Base-by-base conservation (phyloP, 352 stramenopile species). In the Phytopythium montanum region DNA sequence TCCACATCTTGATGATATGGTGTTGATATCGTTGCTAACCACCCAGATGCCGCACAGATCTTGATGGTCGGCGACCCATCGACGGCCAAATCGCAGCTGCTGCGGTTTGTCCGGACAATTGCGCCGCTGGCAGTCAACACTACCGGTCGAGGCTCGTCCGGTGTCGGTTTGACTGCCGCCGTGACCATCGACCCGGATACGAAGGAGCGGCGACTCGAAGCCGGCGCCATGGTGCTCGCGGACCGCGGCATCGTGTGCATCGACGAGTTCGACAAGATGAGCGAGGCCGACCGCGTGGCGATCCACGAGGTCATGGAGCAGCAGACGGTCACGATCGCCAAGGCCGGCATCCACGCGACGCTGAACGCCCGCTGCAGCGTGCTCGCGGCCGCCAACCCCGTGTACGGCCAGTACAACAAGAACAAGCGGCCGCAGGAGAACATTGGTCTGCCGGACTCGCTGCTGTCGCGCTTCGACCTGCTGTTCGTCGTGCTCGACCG, bases 251-350 rank as follows among this genome's bases (percentile, higher is more conserved):
- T 99, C 53, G 97, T 99, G 21, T 99, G 97, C 71, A 99, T 99
- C 36, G 98, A 99, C 76, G 98, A 99, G 70, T 99, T 99, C 54
- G 96, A 99, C 66, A 99, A 99, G 72, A 99, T 99, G 96, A 97
- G 84, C 68, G 85, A 99, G 72, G 90, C 87, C 16, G 97, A 99
- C 91, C 93, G 97, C 42, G 98, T 99, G 21, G 97, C 98, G 5
- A 99, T 99, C 66, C 98, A 99, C 85, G 98, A 99, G 91, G 85
- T 93, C 51, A 99, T 99, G 98, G 98, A 99, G 75, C 98, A 99
- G 70, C 98, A 99, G 69, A 99, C 98, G 2, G 97, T 99, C 5
- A 99, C 97, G 3, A 99, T 99, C 76, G 96, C 97, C 41, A 99
- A 99, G 81, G 98, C 97, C 5, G 98, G 98, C 19, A 99, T 99